Base-by-base conservation (phyloP, 768 basidiomycete species). In the Boletus bicolor region DNA sequence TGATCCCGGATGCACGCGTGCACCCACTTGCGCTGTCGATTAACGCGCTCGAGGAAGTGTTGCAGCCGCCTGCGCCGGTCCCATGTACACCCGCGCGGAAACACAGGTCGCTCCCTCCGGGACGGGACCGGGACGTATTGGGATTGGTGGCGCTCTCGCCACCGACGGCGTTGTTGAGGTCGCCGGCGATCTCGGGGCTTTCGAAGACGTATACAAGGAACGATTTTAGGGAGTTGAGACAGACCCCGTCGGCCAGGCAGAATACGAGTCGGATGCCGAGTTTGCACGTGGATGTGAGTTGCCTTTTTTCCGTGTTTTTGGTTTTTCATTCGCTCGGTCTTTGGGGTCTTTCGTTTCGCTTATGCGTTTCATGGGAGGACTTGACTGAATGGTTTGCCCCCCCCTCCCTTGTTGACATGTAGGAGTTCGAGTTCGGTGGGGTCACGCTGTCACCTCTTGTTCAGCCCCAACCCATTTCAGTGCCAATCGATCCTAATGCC, bases 251-350 rank as follows among this genome's bases (percentile, higher is more conserved):
- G 37, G 49, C 49, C n/a, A 49, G 49, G 62, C 81, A 90, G 68
- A 93, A 93, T 64, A 93, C 90, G 53, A 93, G 91, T 72, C 78
- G 91, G 64, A 76, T 93, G 44, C 91, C 91, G 10, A 93, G 91
- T 71, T 86, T 84, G 76, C 91, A 93, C 72, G 91, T 85, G 51
- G 83, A 85, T 67, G 83, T 85, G 72, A 69, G 83, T 78, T 28
- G 50, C 64, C 41, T 10, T 24, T 11, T 71, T 59, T 61, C 21
- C 21, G 60, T 10, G 14, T 28, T 26, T 28, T 30, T 30, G 1
- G 28, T 30, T 30, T 30, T 30, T 11, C 28, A 12, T 47, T 30
- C 17, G 3, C 17, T 32, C 28, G 36, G 36, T 37, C 36, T 37
- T 12, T 30, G 28, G 5, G 7, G 19, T 15, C 8, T 0, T 26